Conservation (phyloP, 176 grass and related monocot genomes). For the Paspalum notatum region DNA sequence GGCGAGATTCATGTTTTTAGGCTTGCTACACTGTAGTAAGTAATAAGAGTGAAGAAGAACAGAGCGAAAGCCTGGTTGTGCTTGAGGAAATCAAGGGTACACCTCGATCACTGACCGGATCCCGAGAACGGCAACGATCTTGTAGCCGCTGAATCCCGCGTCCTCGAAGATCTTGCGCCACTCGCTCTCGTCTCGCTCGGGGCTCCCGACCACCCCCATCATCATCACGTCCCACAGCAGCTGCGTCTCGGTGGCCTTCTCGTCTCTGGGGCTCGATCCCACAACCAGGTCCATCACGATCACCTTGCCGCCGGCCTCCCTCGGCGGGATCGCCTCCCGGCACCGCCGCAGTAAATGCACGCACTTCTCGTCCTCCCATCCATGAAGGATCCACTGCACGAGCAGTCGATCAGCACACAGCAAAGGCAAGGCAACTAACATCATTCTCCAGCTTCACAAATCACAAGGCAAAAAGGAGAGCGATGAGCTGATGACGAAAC, state of each 20-base stretch:
- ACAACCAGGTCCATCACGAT: conserved; percentile 74
- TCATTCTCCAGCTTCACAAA: background rate
- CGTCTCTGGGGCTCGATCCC: conserved; percentile 18
- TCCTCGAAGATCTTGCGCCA: conserved; percentile 52
- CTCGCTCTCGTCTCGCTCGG: conserved; percentile 53
- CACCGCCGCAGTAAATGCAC: conserved; percentile 60
- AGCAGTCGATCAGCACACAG: background rate
- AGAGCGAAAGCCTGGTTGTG: background rate
- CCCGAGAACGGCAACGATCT: conserved; percentile 44
- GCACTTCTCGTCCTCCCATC: conserved; percentile 51
- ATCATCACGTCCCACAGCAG: conserved; percentile 58
- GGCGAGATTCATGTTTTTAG: no score
- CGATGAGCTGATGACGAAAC: background rate
- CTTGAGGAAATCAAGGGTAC: conserved; percentile 36
- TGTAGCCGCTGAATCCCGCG: conserved; percentile 59
- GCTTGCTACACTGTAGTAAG: no score
- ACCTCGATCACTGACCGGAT: conserved; percentile 65
- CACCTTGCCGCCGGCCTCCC: conserved; percentile 53
- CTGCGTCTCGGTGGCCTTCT: conserved; percentile 45
- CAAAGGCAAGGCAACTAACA: background rate
- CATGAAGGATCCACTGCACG: conserved; percentile 47
- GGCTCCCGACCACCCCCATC: conserved; percentile 49
- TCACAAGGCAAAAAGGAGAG: background rate
- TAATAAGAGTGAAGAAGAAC: background rate
- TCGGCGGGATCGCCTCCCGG: conserved; percentile 61